These are phyloP conservation scores for Geosmithia flava DNA, from an alignment of 2,329 filamentous ascomycete genomes.

Conservation along the genomic window DNA sequence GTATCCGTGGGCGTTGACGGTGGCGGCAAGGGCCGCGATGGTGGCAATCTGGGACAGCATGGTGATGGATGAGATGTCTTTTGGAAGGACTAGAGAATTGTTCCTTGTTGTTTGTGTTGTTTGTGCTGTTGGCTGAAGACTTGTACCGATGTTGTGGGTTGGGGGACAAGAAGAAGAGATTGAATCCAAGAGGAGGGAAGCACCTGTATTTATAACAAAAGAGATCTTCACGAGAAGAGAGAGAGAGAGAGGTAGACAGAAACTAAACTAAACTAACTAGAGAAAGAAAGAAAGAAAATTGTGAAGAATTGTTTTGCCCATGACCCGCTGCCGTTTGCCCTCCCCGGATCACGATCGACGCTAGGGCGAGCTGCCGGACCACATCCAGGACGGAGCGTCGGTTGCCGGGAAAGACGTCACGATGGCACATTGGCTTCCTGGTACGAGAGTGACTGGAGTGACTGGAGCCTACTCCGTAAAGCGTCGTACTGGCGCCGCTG, in stretches of 20 bases:
- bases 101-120: not conserved
- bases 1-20: conserved; percentile 29
- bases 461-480: too few species aligned
- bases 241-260: too few species aligned
- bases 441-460: too few species aligned
- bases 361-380: not conserved
- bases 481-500: too few species aligned
- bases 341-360: not conserved
- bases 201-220: not conserved
- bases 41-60: conserved; percentile 2
- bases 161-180: not conserved
- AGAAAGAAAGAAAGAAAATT: too few species aligned
- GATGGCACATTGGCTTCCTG: not conserved
- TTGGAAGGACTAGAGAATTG: too few species aligned
- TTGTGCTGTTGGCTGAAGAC: not conserved
- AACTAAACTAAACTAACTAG: not conserved
- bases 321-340: not conserved
- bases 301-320: too few species aligned
- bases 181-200: not conserved
- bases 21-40: conserved; percentile 4
- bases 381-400: not conserved
- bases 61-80: not conserved
- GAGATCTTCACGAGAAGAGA: not conserved
- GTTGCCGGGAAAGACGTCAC: not conserved
- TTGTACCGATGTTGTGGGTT: not conserved